Evolutionary conservation across 495 filamentous ascomycete genomes (phyloP).

Genomic region (Aspergillus coremiiformis): DNA sequence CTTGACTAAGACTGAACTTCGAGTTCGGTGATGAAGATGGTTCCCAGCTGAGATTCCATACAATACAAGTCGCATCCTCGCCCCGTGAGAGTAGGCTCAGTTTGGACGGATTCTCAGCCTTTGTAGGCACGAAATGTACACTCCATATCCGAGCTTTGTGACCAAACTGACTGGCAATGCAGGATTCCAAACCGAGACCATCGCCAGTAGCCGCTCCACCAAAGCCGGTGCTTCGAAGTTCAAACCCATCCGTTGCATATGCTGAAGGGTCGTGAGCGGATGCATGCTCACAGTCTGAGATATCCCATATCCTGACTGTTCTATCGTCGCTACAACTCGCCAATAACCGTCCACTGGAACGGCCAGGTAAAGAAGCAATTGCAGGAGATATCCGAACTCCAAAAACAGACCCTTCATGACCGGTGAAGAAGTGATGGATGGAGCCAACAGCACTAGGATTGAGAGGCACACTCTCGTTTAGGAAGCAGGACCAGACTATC

Average conservation of each 20-base stretch:
- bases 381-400: slow-evolving; percentile 69
- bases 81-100: slow-evolving; percentile 61
- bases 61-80: slow-evolving; percentile 66
- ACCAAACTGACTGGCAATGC: slow-evolving; percentile 65
- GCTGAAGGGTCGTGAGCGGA: slow-evolving; percentile 26
- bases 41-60: slow-evolving; percentile 54
- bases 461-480: slow-evolving; percentile 10
- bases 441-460: slow-evolving; percentile 18
- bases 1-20: slow-evolving; percentile 41
- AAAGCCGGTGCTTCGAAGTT: slow-evolving; percentile 39
- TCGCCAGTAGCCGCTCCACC: slow-evolving; percentile 16
- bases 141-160: slow-evolving; percentile 89
- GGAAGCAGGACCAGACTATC: slow-evolving; percentile 71
- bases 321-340: slow-evolving; percentile 95
- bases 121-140: slow-evolving; percentile 52
- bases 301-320: slow-evolving; percentile 83
- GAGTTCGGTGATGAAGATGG: slow-evolving; percentile 8
- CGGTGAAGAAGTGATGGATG: slow-evolving; percentile 67
- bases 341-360: slow-evolving; percentile 48
- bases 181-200: slow-evolving; percentile 25
- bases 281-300: slow-evolving; percentile 44
- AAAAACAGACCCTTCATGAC: slow-evolving; percentile 92
- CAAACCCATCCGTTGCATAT: slow-evolving; percentile 39
- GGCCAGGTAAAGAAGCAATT: slow-evolving; percentile 33
- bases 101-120: slow-evolving; percentile 11